Evolutionary conservation across 768 basidiomycete genomes (phyloP).

Genomic region (Lepiota brunneoincarnata): DNA sequence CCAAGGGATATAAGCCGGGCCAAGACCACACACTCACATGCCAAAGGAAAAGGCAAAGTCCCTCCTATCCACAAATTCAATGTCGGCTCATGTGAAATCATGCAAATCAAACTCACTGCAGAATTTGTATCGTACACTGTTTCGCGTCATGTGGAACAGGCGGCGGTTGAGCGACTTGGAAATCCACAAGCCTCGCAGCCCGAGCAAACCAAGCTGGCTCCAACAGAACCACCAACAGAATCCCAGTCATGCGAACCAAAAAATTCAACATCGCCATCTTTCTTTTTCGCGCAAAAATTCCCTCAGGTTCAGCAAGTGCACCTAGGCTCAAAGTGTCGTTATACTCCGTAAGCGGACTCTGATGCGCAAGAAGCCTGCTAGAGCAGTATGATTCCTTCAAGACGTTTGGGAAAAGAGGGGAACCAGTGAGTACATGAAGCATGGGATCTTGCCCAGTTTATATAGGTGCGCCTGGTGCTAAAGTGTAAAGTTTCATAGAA

Average conservation of each 20-base stretch:
- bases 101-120: slow-evolving; percentile 42
- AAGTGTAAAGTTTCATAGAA: slow-evolving; percentile 15
- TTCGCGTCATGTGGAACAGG: slow-evolving; percentile 58
- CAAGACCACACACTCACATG: slow-evolving; percentile 36
- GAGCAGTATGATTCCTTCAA: not conserved
- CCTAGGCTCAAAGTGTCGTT: not conserved
- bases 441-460: not conserved
- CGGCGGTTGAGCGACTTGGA: slow-evolving; percentile 75
- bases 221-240: slow-evolving; percentile 2
- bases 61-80: slow-evolving; percentile 37
- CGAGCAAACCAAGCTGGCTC: slow-evolving; percentile 18
- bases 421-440: not conserved
- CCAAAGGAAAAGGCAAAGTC: slow-evolving; percentile 75
- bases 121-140: slow-evolving; percentile 61
- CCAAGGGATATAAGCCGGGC: not conserved
- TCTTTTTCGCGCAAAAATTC: not conserved
- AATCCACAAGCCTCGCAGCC: slow-evolving; percentile 52
- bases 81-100: not conserved
- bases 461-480: not conserved
- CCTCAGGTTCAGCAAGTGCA: not conserved
- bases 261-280: not conserved
- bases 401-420: slow-evolving; percentile 8
- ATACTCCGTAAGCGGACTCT: not conserved
- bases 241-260: not conserved
- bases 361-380: not conserved